Evolutionary conservation across 2,329 filamentous ascomycete genomes (phyloP).

Genomic region (Nemania sp.): DNA sequence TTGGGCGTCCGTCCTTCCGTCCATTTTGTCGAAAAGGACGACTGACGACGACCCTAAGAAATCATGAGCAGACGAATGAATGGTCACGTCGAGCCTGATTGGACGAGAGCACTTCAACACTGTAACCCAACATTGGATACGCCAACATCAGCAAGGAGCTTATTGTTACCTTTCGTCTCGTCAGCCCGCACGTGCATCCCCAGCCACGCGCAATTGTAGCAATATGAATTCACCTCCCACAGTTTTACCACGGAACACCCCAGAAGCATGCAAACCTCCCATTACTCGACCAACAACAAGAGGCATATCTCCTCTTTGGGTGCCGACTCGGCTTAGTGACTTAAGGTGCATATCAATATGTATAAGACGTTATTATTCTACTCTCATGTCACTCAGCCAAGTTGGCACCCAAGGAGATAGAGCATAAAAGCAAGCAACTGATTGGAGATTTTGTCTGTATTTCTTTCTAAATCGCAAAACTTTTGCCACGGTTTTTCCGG

Average conservation of each 20-base stretch:
- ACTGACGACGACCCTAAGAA: slow-evolving; percentile 8
- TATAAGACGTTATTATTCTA: too few relatives aligned
- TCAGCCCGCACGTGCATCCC: not conserved
- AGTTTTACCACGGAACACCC: too few relatives aligned
- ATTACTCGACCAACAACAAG: too few relatives aligned
- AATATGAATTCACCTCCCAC: not conserved
- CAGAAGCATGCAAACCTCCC: too few relatives aligned
- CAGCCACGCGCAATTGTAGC: not conserved
- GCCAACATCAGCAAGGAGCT: too few relatives aligned
- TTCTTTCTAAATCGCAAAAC: slow-evolving; percentile 29
- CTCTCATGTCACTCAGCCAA: too few relatives aligned
- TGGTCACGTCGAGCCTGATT: not conserved
- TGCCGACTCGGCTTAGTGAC: too few relatives aligned
- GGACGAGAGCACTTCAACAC: not conserved
- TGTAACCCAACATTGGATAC: not conserved
- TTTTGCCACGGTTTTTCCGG: slow-evolving; percentile 13
- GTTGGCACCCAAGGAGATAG: not conserved
- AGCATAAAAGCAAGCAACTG: slow-evolving; percentile 8
- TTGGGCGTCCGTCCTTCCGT: slow-evolving; percentile 20
- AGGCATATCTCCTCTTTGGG: too few relatives aligned
- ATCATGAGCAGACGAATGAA: not conserved
- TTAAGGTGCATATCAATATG: too few relatives aligned
- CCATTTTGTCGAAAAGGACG: slow-evolving; percentile 12
- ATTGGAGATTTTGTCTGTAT: slow-evolving; percentile 34
- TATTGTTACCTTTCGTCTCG: too few relatives aligned